A percentile compares a stretch with the other conserved stretches of the same genome.
These are phyloP conservation scores for Plasmodium malariae DNA, from an alignment of 169 alveolate genomes.

Conservation along the genomic window DNA sequence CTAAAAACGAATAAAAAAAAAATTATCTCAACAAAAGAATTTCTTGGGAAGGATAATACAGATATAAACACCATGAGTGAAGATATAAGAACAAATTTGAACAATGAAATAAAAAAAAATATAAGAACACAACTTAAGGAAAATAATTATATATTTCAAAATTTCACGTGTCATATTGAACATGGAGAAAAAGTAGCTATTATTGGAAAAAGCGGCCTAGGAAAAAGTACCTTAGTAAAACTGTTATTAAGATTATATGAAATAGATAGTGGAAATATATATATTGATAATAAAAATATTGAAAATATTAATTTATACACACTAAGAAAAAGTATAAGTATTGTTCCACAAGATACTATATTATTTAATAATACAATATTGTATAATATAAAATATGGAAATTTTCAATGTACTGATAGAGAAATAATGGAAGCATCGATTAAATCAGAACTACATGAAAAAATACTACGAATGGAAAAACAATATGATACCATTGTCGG, in stretches of 20 bases:
- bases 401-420: conserved; percentile 86
- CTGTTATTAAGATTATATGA: conserved; percentile 94
- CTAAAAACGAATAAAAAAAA: not conserved
- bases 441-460: conserved; percentile 73
- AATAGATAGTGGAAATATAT: conserved; percentile 87
- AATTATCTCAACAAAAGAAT: not conserved
- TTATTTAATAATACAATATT: conserved; percentile 92
- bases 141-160: conserved; percentile 57
- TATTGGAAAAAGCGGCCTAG: conserved; percentile 96
- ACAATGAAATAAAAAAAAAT: not conserved
- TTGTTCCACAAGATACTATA: conserved; percentile 95
- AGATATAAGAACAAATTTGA: not conserved
- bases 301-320: conserved; percentile 86
- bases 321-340: conserved; percentile 87
- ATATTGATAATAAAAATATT: conserved; percentile 91
- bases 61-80: not conserved
- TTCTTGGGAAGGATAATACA: not conserved
- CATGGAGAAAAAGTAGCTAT: conserved; percentile 74
- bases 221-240: conserved; percentile 95
- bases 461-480: conserved; percentile 68
- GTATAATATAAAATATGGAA: conserved; percentile 92
- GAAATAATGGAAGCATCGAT: conserved; percentile 78
- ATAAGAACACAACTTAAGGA: not conserved
- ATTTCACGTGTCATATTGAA: conserved; percentile 51
- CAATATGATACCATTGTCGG: conserved; percentile 94